These are phyloP conservation scores for Pseudogymnoascus sp. DNA, from an alignment of 2,329 filamentous ascomycete genomes.

Conservation along the genomic window DNA sequence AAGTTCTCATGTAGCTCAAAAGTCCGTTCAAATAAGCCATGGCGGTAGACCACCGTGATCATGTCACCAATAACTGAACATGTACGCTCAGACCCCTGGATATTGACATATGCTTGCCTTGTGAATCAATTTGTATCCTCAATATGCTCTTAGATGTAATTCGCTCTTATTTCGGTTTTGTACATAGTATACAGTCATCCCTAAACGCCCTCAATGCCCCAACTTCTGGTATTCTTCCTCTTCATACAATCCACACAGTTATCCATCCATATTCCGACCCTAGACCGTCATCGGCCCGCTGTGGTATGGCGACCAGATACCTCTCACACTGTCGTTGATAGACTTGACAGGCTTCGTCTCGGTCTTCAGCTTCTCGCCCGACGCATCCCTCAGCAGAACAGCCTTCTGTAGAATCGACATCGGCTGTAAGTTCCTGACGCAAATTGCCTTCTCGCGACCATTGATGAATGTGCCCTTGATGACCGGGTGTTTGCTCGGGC, in stretches of 20 bases:
- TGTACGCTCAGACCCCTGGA: not conserved
- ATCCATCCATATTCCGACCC: not conserved
- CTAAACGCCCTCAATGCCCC: conserved; percentile 20
- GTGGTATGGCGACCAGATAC: conserved; percentile 66
- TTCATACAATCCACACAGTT: conserved; percentile 36
- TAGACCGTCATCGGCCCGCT: conserved; percentile 36
- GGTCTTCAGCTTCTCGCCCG: conserved; percentile 63
- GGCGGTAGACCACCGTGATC: not conserved
- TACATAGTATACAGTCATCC: conserved; percentile 10
- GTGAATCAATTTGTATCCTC: not conserved
- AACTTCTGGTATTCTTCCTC: conserved; percentile 1
- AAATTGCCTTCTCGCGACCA: conserved; percentile 75
- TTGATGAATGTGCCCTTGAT: conserved; percentile 91
- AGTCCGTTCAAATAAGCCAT: not conserved
- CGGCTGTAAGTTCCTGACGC: conserved; percentile 77
- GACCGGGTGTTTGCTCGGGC: conserved; percentile 83
- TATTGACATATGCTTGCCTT: not conserved
- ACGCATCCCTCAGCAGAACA: conserved; percentile 64
- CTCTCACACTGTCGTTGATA: conserved; percentile 59
- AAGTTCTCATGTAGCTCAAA: conserved; percentile 13
- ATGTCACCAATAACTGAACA: not conserved
- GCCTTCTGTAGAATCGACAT: conserved; percentile 77
- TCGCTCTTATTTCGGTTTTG: conserved; percentile 1
- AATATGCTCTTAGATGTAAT: not conserved
- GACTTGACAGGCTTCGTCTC: conserved; percentile 58